Conservation (phyloP, 441 rosid genomes). For the Pelargonium cotyledonis region DNA sequence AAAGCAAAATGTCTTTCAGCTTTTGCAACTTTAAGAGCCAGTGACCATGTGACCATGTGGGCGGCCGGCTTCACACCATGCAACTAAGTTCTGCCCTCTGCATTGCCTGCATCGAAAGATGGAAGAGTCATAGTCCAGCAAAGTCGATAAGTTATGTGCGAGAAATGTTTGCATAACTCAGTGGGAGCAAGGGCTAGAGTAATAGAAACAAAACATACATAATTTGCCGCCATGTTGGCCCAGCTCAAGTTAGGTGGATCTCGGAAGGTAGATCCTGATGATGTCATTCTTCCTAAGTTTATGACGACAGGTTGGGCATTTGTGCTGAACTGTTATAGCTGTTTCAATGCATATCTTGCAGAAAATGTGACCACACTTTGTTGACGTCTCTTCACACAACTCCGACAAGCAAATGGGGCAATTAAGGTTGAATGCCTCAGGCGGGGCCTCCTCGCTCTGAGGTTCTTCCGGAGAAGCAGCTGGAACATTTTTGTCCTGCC, state of each 20-base stretch:
- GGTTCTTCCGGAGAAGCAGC: neutral
- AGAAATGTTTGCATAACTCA: no score
- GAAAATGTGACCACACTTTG: neutral
- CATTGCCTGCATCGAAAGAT: no score
- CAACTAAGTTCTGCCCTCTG: no score
- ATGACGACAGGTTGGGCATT: conserved; percentile 1
- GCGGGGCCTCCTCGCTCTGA: neutral
- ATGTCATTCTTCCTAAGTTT: conserved; percentile 1
- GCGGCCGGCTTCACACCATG: no score
- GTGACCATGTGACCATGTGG: no score
- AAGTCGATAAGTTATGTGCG: no score
- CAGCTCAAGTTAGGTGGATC: neutral
- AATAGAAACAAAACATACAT: neutral
- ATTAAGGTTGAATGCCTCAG: neutral
- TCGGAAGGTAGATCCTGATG: conserved; percentile 4
- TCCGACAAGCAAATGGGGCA: neutral
- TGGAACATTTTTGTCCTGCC: neutral
- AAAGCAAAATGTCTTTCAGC: no score
- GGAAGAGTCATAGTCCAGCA: no score
- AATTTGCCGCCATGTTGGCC: neutral
- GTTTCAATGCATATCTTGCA: neutral
- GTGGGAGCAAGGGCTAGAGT: no score
- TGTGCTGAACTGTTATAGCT: neutral
- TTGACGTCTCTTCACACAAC: neutral
- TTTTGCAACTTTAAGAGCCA: no score